Conservation (phyloP, 164 flowering plant species). For the Piper longum region DNA sequence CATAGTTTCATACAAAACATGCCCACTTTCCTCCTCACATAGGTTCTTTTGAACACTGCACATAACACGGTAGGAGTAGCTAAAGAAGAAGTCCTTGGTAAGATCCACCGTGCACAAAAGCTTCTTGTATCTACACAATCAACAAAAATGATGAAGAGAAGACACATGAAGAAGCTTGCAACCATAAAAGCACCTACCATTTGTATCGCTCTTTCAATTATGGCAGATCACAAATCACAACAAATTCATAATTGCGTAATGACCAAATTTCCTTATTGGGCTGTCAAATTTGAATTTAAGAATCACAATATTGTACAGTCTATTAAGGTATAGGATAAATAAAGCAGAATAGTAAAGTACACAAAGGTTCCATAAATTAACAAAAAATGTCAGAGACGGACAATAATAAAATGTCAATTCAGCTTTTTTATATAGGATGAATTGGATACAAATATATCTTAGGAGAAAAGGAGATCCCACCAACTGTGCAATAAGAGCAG, state of each 20-base stretch:
- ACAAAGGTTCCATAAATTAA: no score
- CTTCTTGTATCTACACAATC: constrained; percentile 81
- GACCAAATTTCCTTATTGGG: no score
- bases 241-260: no score
- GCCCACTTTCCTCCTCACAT: constrained; percentile 35
- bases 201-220: not conserved
- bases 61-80: constrained; percentile 97
- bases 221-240: no score
- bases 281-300: no score
- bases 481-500: not conserved
- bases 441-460: not conserved
- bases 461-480: not conserved
- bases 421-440: no score
- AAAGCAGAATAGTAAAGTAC: no score
- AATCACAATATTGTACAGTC: no score
- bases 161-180: constrained; percentile 15
- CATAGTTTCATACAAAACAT: constrained; percentile 60
- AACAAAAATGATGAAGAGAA: constrained; percentile 18
- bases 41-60: constrained; percentile 85
- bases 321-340: no score
- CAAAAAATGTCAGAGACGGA: no score
- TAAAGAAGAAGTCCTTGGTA: constrained; percentile 97
- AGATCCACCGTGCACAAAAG: constrained; percentile 93
- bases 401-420: no score
- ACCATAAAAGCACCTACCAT: not conserved